Evolutionary conservation across 495 filamentous ascomycete genomes (phyloP).

Genomic region (Xylaria grammica): DNA sequence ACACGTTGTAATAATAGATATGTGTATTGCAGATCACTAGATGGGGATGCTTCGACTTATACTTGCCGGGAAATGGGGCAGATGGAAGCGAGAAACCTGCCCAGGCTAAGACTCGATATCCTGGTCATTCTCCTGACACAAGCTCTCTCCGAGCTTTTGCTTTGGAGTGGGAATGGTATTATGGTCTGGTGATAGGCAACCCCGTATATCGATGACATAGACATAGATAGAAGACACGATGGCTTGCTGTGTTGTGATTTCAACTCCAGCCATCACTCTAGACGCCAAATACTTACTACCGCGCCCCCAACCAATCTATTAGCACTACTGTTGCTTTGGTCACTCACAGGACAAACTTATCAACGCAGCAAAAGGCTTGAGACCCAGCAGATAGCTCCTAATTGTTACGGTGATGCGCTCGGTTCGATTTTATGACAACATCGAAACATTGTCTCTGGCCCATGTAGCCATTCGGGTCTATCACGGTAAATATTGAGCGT

Average conservation of each 20-base stretch:
- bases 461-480: conserved; percentile 5
- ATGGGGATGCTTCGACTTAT: too few species aligned
- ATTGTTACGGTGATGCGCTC: background rate
- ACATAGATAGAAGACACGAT: too few species aligned
- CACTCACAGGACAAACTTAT: background rate
- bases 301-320: background rate
- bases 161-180: too few species aligned
- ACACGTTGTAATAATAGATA: too few species aligned
- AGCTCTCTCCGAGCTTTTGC: too few species aligned
- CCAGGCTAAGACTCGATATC: too few species aligned
- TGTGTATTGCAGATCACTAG: too few species aligned
- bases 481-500: background rate
- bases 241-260: background rate
- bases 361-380: background rate
- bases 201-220: too few species aligned
- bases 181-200: too few species aligned
- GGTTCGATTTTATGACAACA: background rate
- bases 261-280: background rate
- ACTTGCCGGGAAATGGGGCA: too few species aligned
- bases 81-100: too few species aligned
- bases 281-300: background rate
- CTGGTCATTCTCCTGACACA: too few species aligned
- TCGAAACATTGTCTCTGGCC: background rate
- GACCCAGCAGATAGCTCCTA: background rate
- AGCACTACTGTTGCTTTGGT: background rate